Conservation (phyloP, 2,329 filamentous ascomycete genomes). For the Diatrype stigma region DNA sequence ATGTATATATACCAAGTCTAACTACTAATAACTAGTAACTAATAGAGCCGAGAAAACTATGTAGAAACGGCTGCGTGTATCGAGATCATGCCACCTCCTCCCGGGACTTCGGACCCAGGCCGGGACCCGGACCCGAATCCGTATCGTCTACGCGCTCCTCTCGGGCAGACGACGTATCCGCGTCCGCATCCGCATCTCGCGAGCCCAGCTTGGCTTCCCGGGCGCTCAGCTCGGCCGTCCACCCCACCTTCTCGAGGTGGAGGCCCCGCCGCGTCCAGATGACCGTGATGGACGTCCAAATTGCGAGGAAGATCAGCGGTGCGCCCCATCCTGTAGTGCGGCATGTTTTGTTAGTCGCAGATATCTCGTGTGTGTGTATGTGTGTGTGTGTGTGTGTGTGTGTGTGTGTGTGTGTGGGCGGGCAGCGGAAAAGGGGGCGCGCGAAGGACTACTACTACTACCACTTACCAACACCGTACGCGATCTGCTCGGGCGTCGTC, state of each 20-base stretch:
- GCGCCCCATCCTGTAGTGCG: conserved; percentile 21
- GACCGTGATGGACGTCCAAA: conserved; percentile 24
- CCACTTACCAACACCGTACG: conserved; percentile 37
- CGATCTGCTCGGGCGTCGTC: conserved; percentile 41
- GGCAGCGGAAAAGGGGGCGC: too few relatives aligned
- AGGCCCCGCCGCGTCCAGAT: conserved; percentile 20
- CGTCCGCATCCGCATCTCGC: neutral
- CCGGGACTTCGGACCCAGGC: too few relatives aligned
- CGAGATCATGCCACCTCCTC: too few relatives aligned
- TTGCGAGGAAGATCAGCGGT: conserved; percentile 19
- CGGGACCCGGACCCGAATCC: neutral
- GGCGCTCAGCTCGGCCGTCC: conserved; percentile 12
- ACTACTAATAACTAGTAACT: too few relatives aligned
- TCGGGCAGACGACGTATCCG: neutral
- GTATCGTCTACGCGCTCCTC: neutral
- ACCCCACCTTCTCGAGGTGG: conserved; percentile 18
- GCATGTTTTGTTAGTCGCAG: too few relatives aligned
- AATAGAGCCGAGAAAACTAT: too few relatives aligned
- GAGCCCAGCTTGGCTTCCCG: conserved; percentile 1
- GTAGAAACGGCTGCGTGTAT: too few relatives aligned
- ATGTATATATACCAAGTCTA: too few relatives aligned
- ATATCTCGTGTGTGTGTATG: neutral
- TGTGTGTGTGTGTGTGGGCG: too few relatives aligned
- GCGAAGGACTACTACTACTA: conserved; percentile 3
- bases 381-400: neutral